A percentile compares a stretch with the other conserved stretches of the same genome.
These are phyloP conservation scores for Tylopilus sp. DNA, from an alignment of 768 basidiomycete genomes.

Conservation along the genomic window DNA sequence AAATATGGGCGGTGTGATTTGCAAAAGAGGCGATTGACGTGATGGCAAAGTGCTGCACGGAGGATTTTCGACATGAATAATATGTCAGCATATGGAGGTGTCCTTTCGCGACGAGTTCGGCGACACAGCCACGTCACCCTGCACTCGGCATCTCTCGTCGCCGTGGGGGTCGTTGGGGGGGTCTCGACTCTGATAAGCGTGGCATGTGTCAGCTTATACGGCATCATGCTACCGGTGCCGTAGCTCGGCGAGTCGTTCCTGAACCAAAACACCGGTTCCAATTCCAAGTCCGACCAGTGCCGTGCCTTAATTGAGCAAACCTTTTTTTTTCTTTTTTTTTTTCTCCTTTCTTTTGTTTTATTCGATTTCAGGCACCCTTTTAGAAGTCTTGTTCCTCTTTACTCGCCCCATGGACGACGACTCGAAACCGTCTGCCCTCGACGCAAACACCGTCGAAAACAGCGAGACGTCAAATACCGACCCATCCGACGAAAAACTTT, in stretches of 20 bases:
- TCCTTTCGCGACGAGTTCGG: conserved; percentile 10
- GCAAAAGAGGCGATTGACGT: neutral
- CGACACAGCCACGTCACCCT: neutral
- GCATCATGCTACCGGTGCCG: conserved; percentile 32
- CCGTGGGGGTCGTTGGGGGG: conserved; percentile 24
- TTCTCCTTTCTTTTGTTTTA: neutral
- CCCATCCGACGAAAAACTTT: neutral
- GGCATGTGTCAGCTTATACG: conserved; percentile 10
- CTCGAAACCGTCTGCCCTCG: conserved; percentile 31
- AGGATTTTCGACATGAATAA: too few species aligned
- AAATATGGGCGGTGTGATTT: neutral
- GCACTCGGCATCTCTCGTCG: conserved; percentile 2
- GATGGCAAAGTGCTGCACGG: neutral
- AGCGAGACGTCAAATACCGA: conserved; percentile 2
- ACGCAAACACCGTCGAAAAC: conserved; percentile 17
- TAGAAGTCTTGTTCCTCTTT: conserved; percentile 35
- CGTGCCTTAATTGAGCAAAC: conserved; percentile 35
- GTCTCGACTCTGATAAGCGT: conserved; percentile 15
- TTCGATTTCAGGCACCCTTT: conserved; percentile 33
- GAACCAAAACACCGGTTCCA: conserved; percentile 21
- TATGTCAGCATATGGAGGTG: neutral
- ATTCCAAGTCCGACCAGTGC: conserved; percentile 32
- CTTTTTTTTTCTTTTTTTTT: conserved; percentile 13
- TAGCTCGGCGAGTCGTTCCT: conserved; percentile 35
- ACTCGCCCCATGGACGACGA: conserved; percentile 32